These are phyloP conservation scores for Suaeda aralocaspica DNA, from an alignment of 148 eudicot species.

Conservation along the genomic window DNA sequence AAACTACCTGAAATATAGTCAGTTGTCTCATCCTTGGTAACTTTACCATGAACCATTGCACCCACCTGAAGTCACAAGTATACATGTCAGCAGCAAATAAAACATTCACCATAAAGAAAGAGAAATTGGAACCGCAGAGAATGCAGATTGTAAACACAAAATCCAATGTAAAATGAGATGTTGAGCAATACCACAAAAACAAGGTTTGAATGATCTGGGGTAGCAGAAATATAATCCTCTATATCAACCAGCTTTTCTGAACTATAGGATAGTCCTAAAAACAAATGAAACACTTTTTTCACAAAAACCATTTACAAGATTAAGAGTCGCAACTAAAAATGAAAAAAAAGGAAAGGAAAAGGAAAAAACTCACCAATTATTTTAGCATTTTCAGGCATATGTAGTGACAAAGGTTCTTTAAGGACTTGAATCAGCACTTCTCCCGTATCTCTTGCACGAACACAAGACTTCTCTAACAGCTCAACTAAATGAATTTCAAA, in stretches of 20 bases:
- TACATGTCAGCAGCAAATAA: background rate
- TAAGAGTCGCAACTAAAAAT: background rate
- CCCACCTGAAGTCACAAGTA: slow-evolving; percentile 13
- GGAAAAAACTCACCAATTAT: slow-evolving; percentile 16
- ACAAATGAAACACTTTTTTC: background rate
- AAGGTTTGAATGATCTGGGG: slow-evolving; percentile 24
- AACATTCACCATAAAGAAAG: background rate
- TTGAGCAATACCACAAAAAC: slow-evolving; percentile 27
- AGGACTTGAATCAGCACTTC: slow-evolving; percentile 32
- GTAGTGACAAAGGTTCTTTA: slow-evolving; percentile 20
- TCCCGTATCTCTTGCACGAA: slow-evolving; percentile 29
- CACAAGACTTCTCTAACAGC: slow-evolving; percentile 29
- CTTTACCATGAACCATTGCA: slow-evolving; percentile 13
- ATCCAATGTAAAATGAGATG: background rate
- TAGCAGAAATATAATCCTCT: slow-evolving; percentile 27
- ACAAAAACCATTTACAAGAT: background rate
- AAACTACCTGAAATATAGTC: slow-evolving; percentile 12
- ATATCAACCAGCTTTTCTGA: slow-evolving; percentile 32
- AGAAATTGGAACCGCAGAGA: background rate
- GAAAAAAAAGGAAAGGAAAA: background rate
- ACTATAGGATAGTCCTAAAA: slow-evolving; percentile 24
- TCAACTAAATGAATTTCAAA: slow-evolving; percentile 20
- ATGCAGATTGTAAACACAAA: background rate
- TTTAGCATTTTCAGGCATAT: slow-evolving; percentile 27
- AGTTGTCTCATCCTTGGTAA: slow-evolving; percentile 12